Conservation (phyloP, 108 stramenopile genomes). For the Nannochloropsis granulata region DNA sequence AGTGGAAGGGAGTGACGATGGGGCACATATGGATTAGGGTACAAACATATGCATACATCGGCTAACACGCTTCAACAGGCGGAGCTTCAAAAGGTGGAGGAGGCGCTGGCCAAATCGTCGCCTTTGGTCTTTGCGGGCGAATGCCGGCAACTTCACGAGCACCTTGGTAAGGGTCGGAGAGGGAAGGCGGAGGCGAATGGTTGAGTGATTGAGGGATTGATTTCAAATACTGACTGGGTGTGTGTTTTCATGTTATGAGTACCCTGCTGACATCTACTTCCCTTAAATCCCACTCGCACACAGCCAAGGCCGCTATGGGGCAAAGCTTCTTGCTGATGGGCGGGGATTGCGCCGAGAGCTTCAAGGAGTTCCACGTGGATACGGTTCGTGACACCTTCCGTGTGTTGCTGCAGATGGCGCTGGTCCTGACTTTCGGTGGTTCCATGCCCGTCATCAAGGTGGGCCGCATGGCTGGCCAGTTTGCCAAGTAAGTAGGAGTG, state of each 20-base stretch:
- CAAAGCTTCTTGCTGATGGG: slow-evolving; percentile 96
- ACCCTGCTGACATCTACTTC: too few relatives aligned
- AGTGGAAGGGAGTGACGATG: too few relatives aligned
- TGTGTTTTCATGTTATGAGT: too few relatives aligned
- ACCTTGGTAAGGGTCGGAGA: neutral
- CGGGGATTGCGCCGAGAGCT: slow-evolving; percentile 78
- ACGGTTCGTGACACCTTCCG: slow-evolving; percentile 72
- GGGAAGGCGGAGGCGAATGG: too few relatives aligned
- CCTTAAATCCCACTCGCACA: neutral
- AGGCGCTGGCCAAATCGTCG: neutral
- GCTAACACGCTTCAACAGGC: neutral
- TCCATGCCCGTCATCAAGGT: slow-evolving; percentile 89
- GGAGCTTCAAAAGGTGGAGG: neutral
- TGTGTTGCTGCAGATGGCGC: slow-evolving; percentile 54
- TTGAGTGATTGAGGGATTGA: too few relatives aligned
- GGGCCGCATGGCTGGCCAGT: slow-evolving; percentile 93
- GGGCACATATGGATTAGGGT: too few relatives aligned
- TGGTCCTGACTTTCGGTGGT: slow-evolving; percentile 85
- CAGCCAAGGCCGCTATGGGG: slow-evolving; percentile 65
- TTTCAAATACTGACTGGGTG: too few relatives aligned
- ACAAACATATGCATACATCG: too few relatives aligned
- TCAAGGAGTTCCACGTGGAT: slow-evolving; percentile 18
- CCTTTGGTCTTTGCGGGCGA: neutral
- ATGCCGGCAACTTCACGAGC: neutral
- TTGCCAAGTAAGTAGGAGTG: slow-evolving; percentile 28